phyloP scores from a whole-genome alignment of 2,329 filamentous ascomycete species.

The Phoma sp. region DNA sequence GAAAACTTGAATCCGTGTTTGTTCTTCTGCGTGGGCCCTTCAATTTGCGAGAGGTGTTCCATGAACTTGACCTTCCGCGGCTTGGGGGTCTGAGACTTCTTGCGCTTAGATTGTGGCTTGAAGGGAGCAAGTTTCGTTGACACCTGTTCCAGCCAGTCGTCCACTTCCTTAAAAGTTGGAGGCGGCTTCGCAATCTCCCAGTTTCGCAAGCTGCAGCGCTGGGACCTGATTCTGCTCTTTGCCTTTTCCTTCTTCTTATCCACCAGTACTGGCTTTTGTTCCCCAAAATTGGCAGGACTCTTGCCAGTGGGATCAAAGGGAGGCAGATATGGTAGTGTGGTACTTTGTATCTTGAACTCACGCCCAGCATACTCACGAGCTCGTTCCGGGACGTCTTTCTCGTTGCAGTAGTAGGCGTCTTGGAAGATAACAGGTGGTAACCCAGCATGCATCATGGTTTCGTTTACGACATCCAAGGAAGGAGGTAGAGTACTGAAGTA shows the following conservation, averaged over 20 bases:
- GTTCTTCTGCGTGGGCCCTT: conserved; percentile 84
- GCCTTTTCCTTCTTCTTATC: conserved; percentile 63
- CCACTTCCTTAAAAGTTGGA: conserved; percentile 74
- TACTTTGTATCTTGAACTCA: conserved; percentile 80
- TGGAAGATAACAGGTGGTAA: conserved; percentile 79
- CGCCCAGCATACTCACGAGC: conserved; percentile 84
- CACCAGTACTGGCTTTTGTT: conserved; percentile 56
- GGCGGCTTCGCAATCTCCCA: conserved; percentile 82
- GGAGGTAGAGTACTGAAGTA: conserved; percentile 54
- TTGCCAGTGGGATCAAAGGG: conserved; percentile 73
- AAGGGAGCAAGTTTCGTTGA: conserved; percentile 23
- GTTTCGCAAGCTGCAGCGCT: conserved; percentile 67
- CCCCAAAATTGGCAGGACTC: conserved; percentile 64
- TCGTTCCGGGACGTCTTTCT: conserved; percentile 80
- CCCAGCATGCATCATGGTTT: conserved; percentile 64
- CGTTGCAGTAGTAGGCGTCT: conserved; percentile 83
- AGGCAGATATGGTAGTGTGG: conserved; percentile 79
- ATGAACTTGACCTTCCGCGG: conserved; percentile 27
- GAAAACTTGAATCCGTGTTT: conserved; percentile 86
- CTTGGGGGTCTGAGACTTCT: conserved; percentile 22
- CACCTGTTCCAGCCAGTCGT: conserved; percentile 66
- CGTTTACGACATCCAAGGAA: conserved; percentile 55
- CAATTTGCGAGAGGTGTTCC: conserved; percentile 77
- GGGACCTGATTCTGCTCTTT: conserved; percentile 60
- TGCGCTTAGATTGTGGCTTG: conserved; percentile 5